These are phyloP conservation scores for Podospora didyma DNA, from an alignment of 495 filamentous ascomycete species.

Conservation along the genomic window DNA sequence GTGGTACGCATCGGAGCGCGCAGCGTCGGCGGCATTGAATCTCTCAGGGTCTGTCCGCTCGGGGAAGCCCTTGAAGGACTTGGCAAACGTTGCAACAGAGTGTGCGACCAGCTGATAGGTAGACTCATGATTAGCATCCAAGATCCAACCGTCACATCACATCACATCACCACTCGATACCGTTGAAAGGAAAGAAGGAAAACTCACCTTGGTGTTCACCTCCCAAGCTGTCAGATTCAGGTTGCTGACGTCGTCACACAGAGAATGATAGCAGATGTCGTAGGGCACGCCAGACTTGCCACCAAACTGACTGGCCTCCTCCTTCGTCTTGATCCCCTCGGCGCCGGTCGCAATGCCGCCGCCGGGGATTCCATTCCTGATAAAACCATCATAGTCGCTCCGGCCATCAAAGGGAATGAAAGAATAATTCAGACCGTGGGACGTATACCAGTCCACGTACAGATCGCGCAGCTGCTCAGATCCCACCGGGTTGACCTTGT, in stretches of 20 bases:
- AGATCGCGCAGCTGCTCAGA: constrained; percentile 48
- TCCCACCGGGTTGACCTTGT: constrained; percentile 44
- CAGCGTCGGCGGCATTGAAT: not conserved
- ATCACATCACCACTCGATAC: no score
- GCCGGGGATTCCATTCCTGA: constrained; percentile 48
- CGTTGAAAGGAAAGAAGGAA: not conserved
- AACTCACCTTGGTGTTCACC: constrained; percentile 47
- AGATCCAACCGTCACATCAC: no score
- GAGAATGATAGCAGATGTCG: constrained; percentile 54
- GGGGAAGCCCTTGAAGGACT: constrained; percentile 52
- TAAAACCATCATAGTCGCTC: constrained; percentile 55
- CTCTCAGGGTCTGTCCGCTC: constrained; percentile 27
- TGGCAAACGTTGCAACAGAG: constrained; percentile 49
- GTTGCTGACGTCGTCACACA: constrained; percentile 50
- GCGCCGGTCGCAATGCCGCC: constrained; percentile 61
- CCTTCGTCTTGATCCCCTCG: constrained; percentile 52
- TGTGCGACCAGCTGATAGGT: constrained; percentile 46
- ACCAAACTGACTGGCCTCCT: constrained; percentile 49
- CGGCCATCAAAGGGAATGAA: constrained; percentile 54
- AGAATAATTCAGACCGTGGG: constrained; percentile 46
- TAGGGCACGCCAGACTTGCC: constrained; percentile 48
- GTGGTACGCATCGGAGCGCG: constrained; percentile 10
- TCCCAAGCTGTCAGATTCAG: constrained; percentile 50
- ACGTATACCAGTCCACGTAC: constrained; percentile 47
- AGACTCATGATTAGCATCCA: constrained; percentile 1